Conservation (phyloP, 106 monocot genomes). For the Ottelia alismoides region DNA sequence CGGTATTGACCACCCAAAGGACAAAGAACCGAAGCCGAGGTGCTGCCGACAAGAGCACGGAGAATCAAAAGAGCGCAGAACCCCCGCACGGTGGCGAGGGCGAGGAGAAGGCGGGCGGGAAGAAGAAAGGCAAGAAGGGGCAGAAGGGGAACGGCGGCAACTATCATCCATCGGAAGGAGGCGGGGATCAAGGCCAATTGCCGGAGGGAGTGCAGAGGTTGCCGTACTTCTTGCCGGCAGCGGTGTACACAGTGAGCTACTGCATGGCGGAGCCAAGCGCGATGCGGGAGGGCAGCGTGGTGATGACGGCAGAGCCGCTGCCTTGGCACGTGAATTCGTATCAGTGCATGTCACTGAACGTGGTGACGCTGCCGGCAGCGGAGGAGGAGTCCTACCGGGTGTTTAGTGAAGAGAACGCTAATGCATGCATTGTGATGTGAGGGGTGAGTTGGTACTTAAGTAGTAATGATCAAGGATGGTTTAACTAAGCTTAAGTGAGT, state of each 20-base stretch:
- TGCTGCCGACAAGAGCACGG: background rate
- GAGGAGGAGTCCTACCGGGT: too few relatives aligned
- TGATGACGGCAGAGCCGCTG: too few relatives aligned
- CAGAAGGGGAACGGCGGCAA: background rate
- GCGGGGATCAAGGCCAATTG: background rate
- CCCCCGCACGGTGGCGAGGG: background rate
- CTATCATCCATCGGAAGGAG: background rate
- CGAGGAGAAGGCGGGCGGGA: background rate
- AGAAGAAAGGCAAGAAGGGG: slow-evolving; percentile 11
- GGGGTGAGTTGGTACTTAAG: too few relatives aligned
- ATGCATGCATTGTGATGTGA: too few relatives aligned
- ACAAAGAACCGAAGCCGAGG: background rate
- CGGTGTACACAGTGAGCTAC: slow-evolving; percentile 38
- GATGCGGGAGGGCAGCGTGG: slow-evolving; percentile 29
- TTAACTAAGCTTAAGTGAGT: too few relatives aligned
- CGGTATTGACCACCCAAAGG: background rate
- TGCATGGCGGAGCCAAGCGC: slow-evolving; percentile 24
- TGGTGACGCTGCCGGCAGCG: too few relatives aligned
- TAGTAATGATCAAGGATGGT: too few relatives aligned
- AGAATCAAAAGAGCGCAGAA: background rate
- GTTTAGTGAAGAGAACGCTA: too few relatives aligned
- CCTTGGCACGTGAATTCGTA: too few relatives aligned
- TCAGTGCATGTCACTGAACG: too few relatives aligned
- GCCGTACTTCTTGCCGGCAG: slow-evolving; percentile 3
- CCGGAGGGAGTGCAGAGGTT: too few relatives aligned